phyloP scores from a whole-genome alignment of 306 rosid species.

The Rubus parviflorus region DNA sequence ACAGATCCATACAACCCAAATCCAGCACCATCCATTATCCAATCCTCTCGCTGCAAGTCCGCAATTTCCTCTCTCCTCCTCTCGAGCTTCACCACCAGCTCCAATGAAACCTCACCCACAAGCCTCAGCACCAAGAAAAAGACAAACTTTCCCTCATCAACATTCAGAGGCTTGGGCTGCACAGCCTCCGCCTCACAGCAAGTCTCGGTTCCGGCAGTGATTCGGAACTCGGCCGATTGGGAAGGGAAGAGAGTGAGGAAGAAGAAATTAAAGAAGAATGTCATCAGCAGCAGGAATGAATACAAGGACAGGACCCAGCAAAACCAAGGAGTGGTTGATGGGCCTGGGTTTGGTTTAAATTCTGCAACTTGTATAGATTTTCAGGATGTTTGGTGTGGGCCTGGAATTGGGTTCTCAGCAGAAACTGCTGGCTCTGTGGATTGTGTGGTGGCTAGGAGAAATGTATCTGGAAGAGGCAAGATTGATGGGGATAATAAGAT shows the following conservation, averaged over 20 bases:
- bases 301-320: conserved; percentile 20
- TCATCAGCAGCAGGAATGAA: conserved; percentile 15
- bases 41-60: conserved; percentile 72
- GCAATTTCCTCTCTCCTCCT: conserved; percentile 77
- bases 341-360: conserved; percentile 33
- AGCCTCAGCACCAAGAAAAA: conserved; percentile 50
- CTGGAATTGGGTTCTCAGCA: conserved; percentile 80
- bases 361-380: conserved; percentile 55
- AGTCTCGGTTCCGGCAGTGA: conserved; percentile 84
- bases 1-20: conserved; percentile 51
- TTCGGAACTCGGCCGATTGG: conserved; percentile 81
- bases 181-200: conserved; percentile 70
- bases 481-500: conserved; percentile 59
- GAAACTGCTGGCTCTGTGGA: conserved; percentile 75
- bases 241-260: conserved; percentile 60
- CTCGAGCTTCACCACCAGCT: conserved; percentile 47
- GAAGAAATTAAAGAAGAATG: conserved; percentile 50
- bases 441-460: conserved; percentile 70
- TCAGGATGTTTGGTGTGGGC: conserved; percentile 98
- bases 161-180: conserved; percentile 84
- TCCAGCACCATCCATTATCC: conserved; percentile 49
- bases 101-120: conserved; percentile 45
- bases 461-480: conserved; percentile 68
- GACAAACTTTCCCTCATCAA: conserved; percentile 55
- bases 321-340: conserved; percentile 46